Evolutionary conservation across 257 asterid species (phyloP), one percentile per base, ranked within the genome.

Genomic region (Ilex aquifolium): DNA sequence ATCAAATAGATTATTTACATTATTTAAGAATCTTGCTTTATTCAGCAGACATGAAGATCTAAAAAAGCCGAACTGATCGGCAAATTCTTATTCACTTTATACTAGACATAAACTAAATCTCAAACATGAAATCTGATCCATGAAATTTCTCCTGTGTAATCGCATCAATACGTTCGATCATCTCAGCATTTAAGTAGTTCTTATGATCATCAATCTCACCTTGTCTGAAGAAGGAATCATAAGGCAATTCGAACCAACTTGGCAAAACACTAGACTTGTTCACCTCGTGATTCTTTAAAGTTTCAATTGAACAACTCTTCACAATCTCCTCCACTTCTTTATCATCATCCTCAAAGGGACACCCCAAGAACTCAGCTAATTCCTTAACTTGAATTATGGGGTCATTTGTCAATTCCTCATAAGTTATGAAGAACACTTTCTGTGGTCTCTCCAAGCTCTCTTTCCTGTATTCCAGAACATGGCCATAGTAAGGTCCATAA

Each of bases 141-240:
- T 80, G 63, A 61, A 83, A 76, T 7, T 67, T 76, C 0, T 60
- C 65, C 64, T 56, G 62, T 7, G 87, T 76, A 60, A 74, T 16
- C 7, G 29, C 75, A 74, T 83, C 90, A 30, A 83, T 82, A n/a
- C 56, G 70, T 15, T 57, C 8, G 10, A 71, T 67, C 83, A 78
- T 76, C 16, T 62, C 77, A 49, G 68, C 75, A 2, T 57, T 71
- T 52, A 83, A 78, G 52, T 17, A 42, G 55, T 72, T 81, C 57
- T 51, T 53, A 32, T 71, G 61, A 70, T 83, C 90, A 14, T 85
- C 90, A 51, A 79, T 74, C 11, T 74, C 74, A 2, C 85, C 87
- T 55, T 56, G 77, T 77, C 90, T 81, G 16, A 69, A 81, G 56
- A 83, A 80, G 0, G 90, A 74, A 69, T 31, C 76, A 32, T 78